Base-by-base conservation (phyloP, 805 yeast genomes). In the Jamesozyma spencerorum region DNA sequence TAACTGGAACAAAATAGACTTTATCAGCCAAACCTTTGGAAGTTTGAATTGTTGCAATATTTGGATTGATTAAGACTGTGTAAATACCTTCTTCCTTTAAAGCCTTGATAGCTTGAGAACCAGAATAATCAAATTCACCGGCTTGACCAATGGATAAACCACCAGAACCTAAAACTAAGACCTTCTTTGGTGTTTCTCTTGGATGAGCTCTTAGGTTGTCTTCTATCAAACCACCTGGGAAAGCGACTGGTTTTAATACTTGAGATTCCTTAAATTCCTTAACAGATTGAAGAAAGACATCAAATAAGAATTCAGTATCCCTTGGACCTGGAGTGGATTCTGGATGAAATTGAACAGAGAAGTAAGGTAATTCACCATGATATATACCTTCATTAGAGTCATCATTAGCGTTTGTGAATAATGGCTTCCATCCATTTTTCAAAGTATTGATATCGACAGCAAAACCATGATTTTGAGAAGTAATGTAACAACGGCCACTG, bases 321-420 rank as follows among this genome's bases (percentile, higher is more conserved):
- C 95, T 79, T 63, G 99, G 99, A 63, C 99, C 99, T 36, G 98
- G 97, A 37, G 95, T 86, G 18, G 97, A 85, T 72, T 92, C 99
- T 19, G 99, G 99, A 64, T 92, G 99, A 75, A 92, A 90, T 72
- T 92, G 99, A 37, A 92, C 97, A 13, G 98, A 92, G 74, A 92
- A 92, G 62, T 72, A 82, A 31, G 99, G 98, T 64, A 82, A 73
- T 49, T 77, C 71, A 33, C 81, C 74, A 68, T 90, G 85, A 71
- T 86, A 90, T 48, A 92, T 86, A 79, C 99, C 99, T 72, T 92
- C 99, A 65, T 92, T 92, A 30, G 97, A 87, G 41, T 88, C 90
- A 67, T 92, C 99, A 61, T 92, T 92, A 46, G 97, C 85, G 60
- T 92, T 92, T 36, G 86, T 88, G 57, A 92, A 92, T 55, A 90